Conservation (phyloP, 2,329 filamentous ascomycete genomes). For the Botryotinia calthae region DNA sequence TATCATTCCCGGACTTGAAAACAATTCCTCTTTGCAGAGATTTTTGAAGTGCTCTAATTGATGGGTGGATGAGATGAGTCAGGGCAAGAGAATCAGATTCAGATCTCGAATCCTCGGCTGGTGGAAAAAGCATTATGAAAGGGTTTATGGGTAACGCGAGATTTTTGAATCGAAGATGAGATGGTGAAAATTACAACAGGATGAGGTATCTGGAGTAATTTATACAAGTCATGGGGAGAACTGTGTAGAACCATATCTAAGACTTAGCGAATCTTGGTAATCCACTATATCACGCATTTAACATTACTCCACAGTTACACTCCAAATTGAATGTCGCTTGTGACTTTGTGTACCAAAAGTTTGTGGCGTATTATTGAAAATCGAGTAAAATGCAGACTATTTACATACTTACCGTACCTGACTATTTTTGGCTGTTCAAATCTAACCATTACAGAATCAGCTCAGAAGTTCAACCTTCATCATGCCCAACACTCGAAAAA, state of each 20-base stretch:
- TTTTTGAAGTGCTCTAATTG: neutral
- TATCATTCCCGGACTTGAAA: neutral
- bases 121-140: neutral
- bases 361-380: neutral
- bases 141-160: neutral
- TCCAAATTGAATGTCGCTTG: neutral
- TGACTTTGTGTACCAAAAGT: neutral
- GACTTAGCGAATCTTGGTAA: neutral
- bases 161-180: neutral
- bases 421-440: neutral
- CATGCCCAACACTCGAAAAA: neutral
- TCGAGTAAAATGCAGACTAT: neutral
- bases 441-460: neutral
- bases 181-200: neutral
- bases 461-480: neutral
- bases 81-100: neutral
- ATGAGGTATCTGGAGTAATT: neutral
- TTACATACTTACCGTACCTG: neutral
- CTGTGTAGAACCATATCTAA: neutral
- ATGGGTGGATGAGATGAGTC: neutral
- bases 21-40: neutral
- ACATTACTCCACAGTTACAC: neutral
- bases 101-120: neutral
- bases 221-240: neutral
- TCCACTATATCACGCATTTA: neutral